These are phyloP conservation scores for Phlyctochytrium bullatum DNA, from an alignment of 192 early-diverging fungal genomes.

Conservation along the genomic window DNA sequence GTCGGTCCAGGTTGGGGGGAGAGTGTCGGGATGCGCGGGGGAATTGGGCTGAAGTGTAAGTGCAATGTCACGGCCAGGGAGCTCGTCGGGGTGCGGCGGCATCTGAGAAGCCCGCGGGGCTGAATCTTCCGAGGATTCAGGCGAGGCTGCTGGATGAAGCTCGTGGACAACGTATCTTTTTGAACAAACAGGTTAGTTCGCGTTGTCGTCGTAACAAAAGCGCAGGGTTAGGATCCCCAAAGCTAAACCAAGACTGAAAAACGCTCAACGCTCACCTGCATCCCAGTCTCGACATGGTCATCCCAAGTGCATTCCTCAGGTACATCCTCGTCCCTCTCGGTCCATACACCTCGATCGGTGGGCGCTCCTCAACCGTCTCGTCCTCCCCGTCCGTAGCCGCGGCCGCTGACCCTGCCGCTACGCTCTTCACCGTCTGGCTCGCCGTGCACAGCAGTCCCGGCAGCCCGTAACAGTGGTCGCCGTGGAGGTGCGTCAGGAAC, in stretches of 20 bases:
- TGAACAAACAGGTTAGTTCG: no score
- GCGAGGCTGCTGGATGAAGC: conserved; percentile 28
- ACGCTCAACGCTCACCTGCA: not conserved
- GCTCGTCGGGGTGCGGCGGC: no score
- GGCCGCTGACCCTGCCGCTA: not conserved
- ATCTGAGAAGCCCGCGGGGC: no score
- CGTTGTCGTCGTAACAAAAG: no score
- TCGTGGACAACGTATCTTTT: conserved; percentile 46
- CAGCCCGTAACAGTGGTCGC: conserved; percentile 54
- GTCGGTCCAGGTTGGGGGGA: no score
- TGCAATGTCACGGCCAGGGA: no score
- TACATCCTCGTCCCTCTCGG: conserved; percentile 40
- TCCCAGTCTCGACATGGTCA: conserved; percentile 36
- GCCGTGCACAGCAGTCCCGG: conserved; percentile 46
- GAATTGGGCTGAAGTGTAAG: no score
- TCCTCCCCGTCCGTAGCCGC: conserved; percentile 2
- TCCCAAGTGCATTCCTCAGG: conserved; percentile 35
- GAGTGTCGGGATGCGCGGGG: no score
- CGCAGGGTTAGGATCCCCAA: no score
- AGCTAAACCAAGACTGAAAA: conserved; percentile 2
- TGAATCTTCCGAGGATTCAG: not conserved
- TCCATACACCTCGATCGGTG: conserved; percentile 50
- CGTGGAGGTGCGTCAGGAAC: conserved; percentile 55
- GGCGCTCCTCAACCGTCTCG: not conserved
- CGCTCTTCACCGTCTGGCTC: not conserved